Evolutionary conservation across 208 protist species (phyloP).

Genomic region (Blechomonas ayalai): DNA sequence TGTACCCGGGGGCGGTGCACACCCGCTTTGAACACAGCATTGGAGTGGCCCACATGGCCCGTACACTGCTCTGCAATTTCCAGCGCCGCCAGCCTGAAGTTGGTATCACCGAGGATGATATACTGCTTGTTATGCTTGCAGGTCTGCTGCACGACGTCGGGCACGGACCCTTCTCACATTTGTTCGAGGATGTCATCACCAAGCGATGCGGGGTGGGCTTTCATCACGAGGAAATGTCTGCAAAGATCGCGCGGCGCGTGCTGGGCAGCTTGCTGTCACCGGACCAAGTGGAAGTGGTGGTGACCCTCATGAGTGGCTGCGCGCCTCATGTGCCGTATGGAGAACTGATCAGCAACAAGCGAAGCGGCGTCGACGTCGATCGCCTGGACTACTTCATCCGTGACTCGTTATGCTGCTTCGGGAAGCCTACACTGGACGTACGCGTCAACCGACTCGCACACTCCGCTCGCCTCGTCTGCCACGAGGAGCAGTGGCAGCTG

Average conservation of each 20-base stretch:
- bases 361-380: slow-evolving; percentile 96
- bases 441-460: slow-evolving; percentile 80
- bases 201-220: slow-evolving; percentile 53
- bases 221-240: slow-evolving; percentile 84
- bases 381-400: slow-evolving; percentile 96
- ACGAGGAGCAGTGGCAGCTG: slow-evolving; percentile 82
- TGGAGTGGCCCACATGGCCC: slow-evolving; percentile 91
- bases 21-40: slow-evolving; percentile 96
- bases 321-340: slow-evolving; percentile 37
- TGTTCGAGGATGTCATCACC: slow-evolving; percentile 92
- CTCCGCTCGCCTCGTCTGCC: slow-evolving; percentile 69
- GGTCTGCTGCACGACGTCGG: slow-evolving; percentile 95
- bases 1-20: slow-evolving; percentile 94
- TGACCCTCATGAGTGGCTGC: slow-evolving; percentile 55
- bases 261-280: slow-evolving; percentile 28
- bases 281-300: slow-evolving; percentile 52
- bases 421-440: slow-evolving; percentile 81
- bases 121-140: slow-evolving; percentile 84
- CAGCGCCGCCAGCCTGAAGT: slow-evolving; percentile 87
- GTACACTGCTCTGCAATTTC: slow-evolving; percentile 71
- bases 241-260: slow-evolving; percentile 48
- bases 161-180: slow-evolving; percentile 95
- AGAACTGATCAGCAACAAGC: slow-evolving; percentile 85
- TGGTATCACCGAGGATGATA: slow-evolving; percentile 76
- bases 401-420: slow-evolving; percentile 90